Conservation (phyloP, 1,139 yeast genomes). For the Debaryomyces robertsiae region DNA sequence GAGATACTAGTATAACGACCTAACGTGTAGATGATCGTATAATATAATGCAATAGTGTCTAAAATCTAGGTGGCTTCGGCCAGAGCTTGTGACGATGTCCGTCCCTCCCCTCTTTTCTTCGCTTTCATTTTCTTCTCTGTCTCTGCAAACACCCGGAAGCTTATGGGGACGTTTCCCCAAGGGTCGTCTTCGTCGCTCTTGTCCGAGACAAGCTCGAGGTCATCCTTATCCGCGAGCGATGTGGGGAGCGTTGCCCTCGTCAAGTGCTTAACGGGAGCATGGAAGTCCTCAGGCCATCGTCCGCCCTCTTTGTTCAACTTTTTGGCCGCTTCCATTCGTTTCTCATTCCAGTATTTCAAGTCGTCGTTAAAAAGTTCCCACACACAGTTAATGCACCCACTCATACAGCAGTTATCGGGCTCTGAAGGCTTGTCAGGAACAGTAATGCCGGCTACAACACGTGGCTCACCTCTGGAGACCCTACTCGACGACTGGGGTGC, state of each 20-base stretch:
- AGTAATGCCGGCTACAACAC: slow-evolving; percentile 64
- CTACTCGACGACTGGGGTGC: slow-evolving; percentile 54
- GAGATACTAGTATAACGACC: slow-evolving; percentile 8
- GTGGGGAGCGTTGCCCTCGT: slow-evolving; percentile 37
- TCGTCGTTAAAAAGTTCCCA: slow-evolving; percentile 95
- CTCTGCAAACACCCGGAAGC: slow-evolving; percentile 80
- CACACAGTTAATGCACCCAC: slow-evolving; percentile 95
- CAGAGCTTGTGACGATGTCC: not conserved
- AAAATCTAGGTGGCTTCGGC: slow-evolving; percentile 1
- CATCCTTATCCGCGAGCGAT: slow-evolving; percentile 21
- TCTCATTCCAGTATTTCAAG: slow-evolving; percentile 72
- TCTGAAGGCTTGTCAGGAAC: slow-evolving; percentile 84
- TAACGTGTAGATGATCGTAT: slow-evolving; percentile 2
- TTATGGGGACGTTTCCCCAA: slow-evolving; percentile 75
- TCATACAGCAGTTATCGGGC: slow-evolving; percentile 97
- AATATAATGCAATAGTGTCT: slow-evolving; percentile 4
- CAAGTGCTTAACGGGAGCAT: slow-evolving; percentile 59
- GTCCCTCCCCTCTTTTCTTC: slow-evolving; percentile 19
- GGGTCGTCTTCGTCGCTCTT: slow-evolving; percentile 30
- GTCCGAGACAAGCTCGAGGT: slow-evolving; percentile 20
- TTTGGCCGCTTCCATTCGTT: slow-evolving; percentile 63
- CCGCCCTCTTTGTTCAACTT: slow-evolving; percentile 51
- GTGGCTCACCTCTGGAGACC: slow-evolving; percentile 42
- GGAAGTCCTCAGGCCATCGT: slow-evolving; percentile 79
- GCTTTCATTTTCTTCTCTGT: slow-evolving; percentile 69